Conservation (phyloP, 2,329 filamentous ascomycete genomes). For the Hymenotorrendiella dingleyae region DNA sequence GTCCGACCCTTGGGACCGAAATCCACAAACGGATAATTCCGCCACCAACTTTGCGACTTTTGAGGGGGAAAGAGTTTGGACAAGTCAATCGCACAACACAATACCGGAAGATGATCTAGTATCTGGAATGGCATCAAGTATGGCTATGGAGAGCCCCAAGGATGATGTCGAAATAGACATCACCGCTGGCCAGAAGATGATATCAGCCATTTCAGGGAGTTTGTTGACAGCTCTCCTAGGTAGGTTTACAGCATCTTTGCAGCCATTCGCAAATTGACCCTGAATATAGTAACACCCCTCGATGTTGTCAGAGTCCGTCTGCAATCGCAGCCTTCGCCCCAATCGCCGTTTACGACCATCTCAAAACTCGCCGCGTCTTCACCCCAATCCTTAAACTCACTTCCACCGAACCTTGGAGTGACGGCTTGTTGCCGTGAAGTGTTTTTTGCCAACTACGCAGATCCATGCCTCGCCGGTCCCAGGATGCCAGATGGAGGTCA, state of each 20-base stretch:
- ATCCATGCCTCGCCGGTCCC: constrained; percentile 42
- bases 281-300: constrained; percentile 86
- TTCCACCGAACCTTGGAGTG: constrained; percentile 80
- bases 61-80: constrained; percentile 9
- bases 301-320: constrained; percentile 94
- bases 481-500: constrained; percentile 25
- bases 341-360: constrained; percentile 43
- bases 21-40: constrained; percentile 14
- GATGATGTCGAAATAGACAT: constrained; percentile 53
- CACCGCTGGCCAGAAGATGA: constrained; percentile 84
- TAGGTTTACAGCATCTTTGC: too few species aligned
- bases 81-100: constrained; percentile 24
- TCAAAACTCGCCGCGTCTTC: constrained; percentile 52
- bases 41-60: constrained; percentile 18
- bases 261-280: too few species aligned
- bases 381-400: constrained; percentile 51
- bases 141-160: constrained; percentile 27
- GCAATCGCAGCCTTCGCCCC: constrained; percentile 66
- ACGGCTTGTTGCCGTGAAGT: constrained; percentile 95
- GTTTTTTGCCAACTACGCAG: constrained; percentile 82
- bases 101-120: constrained; percentile 25
- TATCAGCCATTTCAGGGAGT: constrained; percentile 87
- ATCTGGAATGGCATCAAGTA: constrained; percentile 22
- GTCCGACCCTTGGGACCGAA: constrained; percentile 21
- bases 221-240: constrained; percentile 83